Evolutionary conservation across 2,329 filamentous ascomycete genomes (phyloP), one percentile per base, ranked within the genome.

Genomic region (Paramyrothecium sp.): DNA sequence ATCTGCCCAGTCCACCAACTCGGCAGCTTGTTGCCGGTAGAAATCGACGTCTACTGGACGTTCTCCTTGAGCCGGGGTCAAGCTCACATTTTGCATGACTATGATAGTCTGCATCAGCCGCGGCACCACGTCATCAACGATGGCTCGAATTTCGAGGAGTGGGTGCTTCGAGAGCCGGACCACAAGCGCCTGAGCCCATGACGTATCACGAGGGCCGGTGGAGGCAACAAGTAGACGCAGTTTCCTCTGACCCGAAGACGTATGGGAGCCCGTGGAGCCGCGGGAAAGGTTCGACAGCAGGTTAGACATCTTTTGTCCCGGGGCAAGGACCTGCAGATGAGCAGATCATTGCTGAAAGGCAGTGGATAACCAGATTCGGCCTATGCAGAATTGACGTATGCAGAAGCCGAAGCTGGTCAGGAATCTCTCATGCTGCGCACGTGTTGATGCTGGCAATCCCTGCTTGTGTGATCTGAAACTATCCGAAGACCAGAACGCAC

Each of bases 1-100:
- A 72, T 97, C 90, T 7, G 93, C 91, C 93, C 93, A 97, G 60
- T 91, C 84, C 62, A 92, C 91, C 59, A 96, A 75, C 62, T 91
- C 88, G 63, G 79, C 85, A 3, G 80, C 86, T 60, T 80, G 82
- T 54, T 75, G 73, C 23, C 68, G 67, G 57, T 79, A 81, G 52
- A 78, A 78, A 61, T 86, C 83, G 63, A 83, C 74, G 23, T 82
- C 81, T 54, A 79, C 78, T 8, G 74, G 73, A 22, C 67, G 65
- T 51, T 72, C 61, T 52, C 67, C 68, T 54, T 70, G 68, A 20
- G 70, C 70, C 7, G 62, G 61, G 5, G 66, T 62, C 22, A 75
- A 66, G 55, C 75, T 77, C 50, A 77, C 75, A 65, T 88, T 89
- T 66, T 81, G 81, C 67, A 85, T 79, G 7, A 82, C 81, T 17